Percentiles rank a stretch among this genome's conserved stretches.
Conservation (phyloP, 2,329 filamentous ascomycete species). For the Chaetomiaceae sp. region DNA sequence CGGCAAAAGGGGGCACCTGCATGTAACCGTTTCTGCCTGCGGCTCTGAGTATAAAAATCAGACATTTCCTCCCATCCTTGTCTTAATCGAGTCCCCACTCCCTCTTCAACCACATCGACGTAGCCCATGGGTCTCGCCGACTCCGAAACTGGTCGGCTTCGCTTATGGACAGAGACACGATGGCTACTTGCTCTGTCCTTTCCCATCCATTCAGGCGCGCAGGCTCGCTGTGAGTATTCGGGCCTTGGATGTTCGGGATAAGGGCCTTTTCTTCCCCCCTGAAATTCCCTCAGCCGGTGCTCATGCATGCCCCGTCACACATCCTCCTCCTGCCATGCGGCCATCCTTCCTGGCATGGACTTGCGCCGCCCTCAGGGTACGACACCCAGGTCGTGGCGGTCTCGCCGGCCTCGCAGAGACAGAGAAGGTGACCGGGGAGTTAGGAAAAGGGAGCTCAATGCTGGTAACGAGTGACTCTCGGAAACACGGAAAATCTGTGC, state of each 20-base stretch:
- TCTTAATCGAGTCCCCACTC: background rate
- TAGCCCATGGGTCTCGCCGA: slow-evolving; percentile 12
- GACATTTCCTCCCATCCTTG: background rate
- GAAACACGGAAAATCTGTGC: background rate
- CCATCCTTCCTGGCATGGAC: background rate
- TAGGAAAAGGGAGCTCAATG: background rate
- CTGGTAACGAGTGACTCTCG: background rate
- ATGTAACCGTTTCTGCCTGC: slow-evolving; percentile 27
- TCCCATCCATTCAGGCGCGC: background rate
- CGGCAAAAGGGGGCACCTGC: slow-evolving; percentile 19
- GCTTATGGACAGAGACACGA: slow-evolving; percentile 16
- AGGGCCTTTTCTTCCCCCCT: background rate
- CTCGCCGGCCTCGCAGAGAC: background rate
- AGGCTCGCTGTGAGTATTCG: slow-evolving; percentile 2
- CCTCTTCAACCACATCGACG: slow-evolving; percentile 10
- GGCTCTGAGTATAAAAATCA: slow-evolving; percentile 20
- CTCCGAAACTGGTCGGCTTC: slow-evolving; percentile 12
- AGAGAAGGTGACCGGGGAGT: background rate
- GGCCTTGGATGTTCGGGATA: background rate
- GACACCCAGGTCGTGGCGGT: background rate
- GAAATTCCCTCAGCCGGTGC: slow-evolving; percentile 7
- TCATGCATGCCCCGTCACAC: slow-evolving; percentile 20
- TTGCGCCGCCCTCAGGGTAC: background rate
- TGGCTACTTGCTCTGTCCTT: background rate
- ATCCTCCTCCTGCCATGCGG: slow-evolving; percentile 2